Evolutionary conservation across 2,329 filamentous ascomycete genomes (phyloP), one percentile per base, ranked within the genome.

Genomic region (Tolypocladium ophioglossoides): DNA sequence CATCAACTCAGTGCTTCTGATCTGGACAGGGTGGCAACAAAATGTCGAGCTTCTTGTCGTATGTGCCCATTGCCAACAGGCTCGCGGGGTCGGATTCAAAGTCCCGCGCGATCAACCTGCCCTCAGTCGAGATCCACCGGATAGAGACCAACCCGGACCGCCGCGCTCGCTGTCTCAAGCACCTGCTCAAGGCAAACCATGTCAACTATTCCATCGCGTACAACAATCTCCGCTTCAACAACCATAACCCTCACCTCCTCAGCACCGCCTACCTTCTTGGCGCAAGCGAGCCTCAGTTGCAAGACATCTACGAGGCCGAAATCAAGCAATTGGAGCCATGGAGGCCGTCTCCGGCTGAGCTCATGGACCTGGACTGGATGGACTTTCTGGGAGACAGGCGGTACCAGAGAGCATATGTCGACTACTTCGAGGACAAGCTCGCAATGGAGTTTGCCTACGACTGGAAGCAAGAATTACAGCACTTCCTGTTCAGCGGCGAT

Each of bases 361-460:
- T 99, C 52, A 82, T 84, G 20, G 78, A 84, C 58, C 79, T 86
- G 54, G 94, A 99, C 67, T 99, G 94, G 92, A 79, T 85, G 58
- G 86, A 92, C 55, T 94, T 84, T 63, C 69, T 96, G 35, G 91
- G 92, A 24, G 83, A 90, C 66, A 79, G 79, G 62, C 82, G 76
- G 58, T 96, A 95, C 65, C 90, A 99, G 70, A 82, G 92, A 56
- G 92, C 91, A 0, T 99, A 86, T 65, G 77, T 99, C 54, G 91
- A 99, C 68, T 97, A 94, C 67, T 97, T 95, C 66, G 94, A 99
- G 68, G 94, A 99, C 67, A 84, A 90, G 63, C 75, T 97, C 34
- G 91, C 89, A 3, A 73, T 81, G 68, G 73, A 75, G 32, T 81
- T 85, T 62, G 77, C 83, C 38, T 97, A 96, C 67, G 82, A 96